Base-by-base conservation (phyloP, 148 eudicot genomes). In the Persicaria maculosa region DNA sequence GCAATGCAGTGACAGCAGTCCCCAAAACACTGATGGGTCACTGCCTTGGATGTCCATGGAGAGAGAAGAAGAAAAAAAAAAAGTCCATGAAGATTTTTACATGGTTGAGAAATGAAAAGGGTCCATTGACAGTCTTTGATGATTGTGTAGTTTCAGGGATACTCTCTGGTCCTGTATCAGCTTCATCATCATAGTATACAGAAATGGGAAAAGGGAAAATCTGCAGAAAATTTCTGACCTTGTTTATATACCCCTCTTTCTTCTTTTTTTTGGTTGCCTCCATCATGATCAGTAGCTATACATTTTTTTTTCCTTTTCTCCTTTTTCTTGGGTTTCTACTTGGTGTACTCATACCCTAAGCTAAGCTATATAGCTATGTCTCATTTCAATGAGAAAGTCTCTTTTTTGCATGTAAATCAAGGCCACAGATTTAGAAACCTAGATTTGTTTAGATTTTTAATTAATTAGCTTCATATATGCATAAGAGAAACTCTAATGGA, bases 1-100 rank as follows among this genome's bases (percentile, higher is more conserved):
- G 57, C 36, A 59, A 68, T 68, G 54, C 50, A 71, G 75, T 71
- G 47, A 75, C 64, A 47, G 77, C 76, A 54, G 82, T 53, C 80
- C 59, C 81, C 58, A 74, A 74, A 83, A 87, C 86, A 81, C 83
- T 83, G 86, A 87, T 87, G 79, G 77, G 78, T 83, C 84, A 81
- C 77, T 78, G 73, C 77, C 68, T 57, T 31, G 40, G 72, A 67
- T 61, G 68, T 71, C 71, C 75, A 55, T 79, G 61, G 53, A 75
- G 79, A 74, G 79, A 72, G 47, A 55, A 70, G 12, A 57, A 50
- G 22, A 71, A 8, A 9, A 47, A 46, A 47, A 17, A 71, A 40
- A 44, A n/a, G 11, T 46, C 16, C 36, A 25, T 22, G 68, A 61
- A 61, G 68, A 62, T 62, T 25, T 31, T 62, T 62, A 62, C 53